Base-by-base conservation (phyloP, 495 filamentous ascomycete species). In the Lasiosphaeria miniovina region DNA sequence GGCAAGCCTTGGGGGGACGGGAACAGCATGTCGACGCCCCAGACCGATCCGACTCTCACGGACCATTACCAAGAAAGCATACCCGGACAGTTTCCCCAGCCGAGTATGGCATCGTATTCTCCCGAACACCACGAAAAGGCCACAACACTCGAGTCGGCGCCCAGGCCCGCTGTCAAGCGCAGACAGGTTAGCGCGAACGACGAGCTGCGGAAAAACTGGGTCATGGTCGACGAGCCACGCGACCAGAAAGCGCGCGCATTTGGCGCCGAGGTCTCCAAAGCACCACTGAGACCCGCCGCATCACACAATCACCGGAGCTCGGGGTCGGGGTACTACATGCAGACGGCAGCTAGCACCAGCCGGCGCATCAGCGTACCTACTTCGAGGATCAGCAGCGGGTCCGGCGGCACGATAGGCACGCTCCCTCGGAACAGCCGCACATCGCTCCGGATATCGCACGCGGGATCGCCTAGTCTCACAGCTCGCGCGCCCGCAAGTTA, bases 171-270 rank as follows among this genome's bases (percentile, higher is more conserved):
- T 0, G 68, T 76, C 12, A 84, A 84, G 59, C 73, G 82, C 56
- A 73, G 82, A 32, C 81, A 83, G 51, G 75, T 82, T 12, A 75
- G 71, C 43, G 63, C 65, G 32, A 75, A 71, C 61, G 85, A 83
- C 35, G 87, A 86, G 55, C 78, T 84, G 46, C 77, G 76, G 56
- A 82, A 77, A 61, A 88, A 80, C 65, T 96, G 90, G 90, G 87
- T 96, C 9, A 75, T 96, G 58, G 84, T 96, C n/a, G 80, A 68
- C 9, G 63, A 63, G 11, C 55, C 55, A 45, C 71, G 74, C 36
- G 45, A 62, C 35, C 58, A 41, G 36, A 59, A 58, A 51, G 49
- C 54, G 14, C 53, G 43, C 59, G 53, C 55, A 5, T 68, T 70
- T 33, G 61, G 46, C 41, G 40, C 63, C 10, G 63, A 61, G 11